phyloP scores from a whole-genome alignment of 306 rosid genomes.

The Urtica urens region DNA sequence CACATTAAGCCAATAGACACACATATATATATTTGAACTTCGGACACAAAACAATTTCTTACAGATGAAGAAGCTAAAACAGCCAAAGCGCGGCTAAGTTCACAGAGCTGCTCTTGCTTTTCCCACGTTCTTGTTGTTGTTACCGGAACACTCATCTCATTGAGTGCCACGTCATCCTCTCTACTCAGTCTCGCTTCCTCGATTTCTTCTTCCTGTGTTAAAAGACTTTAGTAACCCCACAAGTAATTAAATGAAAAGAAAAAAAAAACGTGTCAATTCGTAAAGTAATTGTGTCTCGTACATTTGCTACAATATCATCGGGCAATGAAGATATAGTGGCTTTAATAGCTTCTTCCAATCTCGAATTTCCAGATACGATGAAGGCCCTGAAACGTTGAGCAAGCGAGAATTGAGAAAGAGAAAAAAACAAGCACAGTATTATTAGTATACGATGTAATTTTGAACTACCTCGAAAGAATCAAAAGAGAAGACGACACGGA shows the following conservation, averaged over 20 bases:
- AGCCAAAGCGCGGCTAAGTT: constrained; percentile 89
- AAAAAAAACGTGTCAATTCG: constrained; percentile 80
- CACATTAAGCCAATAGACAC: no score
- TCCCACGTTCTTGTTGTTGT: constrained; percentile 57
- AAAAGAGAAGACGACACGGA: constrained; percentile 92
- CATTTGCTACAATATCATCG: constrained; percentile 89
- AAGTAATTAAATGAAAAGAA: constrained; percentile 12
- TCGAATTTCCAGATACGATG: constrained; percentile 68
- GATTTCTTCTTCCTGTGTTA: constrained; percentile 44
- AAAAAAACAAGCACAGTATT: neutral
- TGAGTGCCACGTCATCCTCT: constrained; percentile 62
- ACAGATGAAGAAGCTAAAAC: constrained; percentile 97
- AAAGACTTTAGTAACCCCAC: no score
- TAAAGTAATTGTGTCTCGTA: constrained; percentile 73
- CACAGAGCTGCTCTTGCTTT: constrained; percentile 80
- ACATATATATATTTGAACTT: constrained; percentile 10
- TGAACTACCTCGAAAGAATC: constrained; percentile 84
- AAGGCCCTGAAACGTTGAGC: constrained; percentile 49
- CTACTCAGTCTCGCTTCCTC: constrained; percentile 48
- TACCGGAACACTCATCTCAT: constrained; percentile 63
- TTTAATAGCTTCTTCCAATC: constrained; percentile 83
- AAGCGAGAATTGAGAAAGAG: constrained; percentile 1
- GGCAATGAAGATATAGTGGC: constrained; percentile 90
- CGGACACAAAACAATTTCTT: constrained; percentile 32
- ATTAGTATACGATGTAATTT: constrained; percentile 1